phyloP scores from a whole-genome alignment of 2,329 filamentous ascomycete species.

The Corinectria fuckeliana region DNA sequence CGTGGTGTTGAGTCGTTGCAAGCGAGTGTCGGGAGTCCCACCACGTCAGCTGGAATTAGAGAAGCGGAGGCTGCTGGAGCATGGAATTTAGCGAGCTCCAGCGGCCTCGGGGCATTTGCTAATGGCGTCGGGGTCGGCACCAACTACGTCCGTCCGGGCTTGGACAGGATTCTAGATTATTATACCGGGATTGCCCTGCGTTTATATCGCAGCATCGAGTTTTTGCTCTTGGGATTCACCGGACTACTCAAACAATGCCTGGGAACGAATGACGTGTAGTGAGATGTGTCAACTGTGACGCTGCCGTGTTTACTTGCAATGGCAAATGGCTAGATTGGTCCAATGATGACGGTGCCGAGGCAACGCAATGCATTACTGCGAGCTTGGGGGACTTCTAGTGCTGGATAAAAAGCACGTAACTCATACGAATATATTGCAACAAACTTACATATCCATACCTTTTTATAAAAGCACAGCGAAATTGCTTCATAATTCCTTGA shows the following conservation, averaged over 20 bases:
- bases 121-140: constrained; percentile 5
- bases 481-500: too few species aligned
- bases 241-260: background rate
- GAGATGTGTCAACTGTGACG: background rate
- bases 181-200: background rate
- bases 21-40: constrained; percentile 25
- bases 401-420: too few species aligned
- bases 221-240: too few species aligned
- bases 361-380: background rate
- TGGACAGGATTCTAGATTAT: background rate
- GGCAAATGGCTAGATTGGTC: constrained; percentile 7
- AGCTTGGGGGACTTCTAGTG: background rate
- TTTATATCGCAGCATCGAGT: background rate
- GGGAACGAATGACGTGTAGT: background rate
- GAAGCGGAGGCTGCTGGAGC: constrained; percentile 11
- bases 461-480: too few species aligned
- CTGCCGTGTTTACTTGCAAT: background rate
- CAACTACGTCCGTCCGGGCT: background rate
- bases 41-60: constrained; percentile 34
- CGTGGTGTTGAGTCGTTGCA: constrained; percentile 20
- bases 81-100: constrained; percentile 36
- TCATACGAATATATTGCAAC: background rate
- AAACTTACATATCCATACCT: too few species aligned
- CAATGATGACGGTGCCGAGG: constrained; percentile 5
- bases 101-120: constrained; percentile 23